Conservation (phyloP, 1,139 yeast species). For the Blastobotrys arbuscula region DNA sequence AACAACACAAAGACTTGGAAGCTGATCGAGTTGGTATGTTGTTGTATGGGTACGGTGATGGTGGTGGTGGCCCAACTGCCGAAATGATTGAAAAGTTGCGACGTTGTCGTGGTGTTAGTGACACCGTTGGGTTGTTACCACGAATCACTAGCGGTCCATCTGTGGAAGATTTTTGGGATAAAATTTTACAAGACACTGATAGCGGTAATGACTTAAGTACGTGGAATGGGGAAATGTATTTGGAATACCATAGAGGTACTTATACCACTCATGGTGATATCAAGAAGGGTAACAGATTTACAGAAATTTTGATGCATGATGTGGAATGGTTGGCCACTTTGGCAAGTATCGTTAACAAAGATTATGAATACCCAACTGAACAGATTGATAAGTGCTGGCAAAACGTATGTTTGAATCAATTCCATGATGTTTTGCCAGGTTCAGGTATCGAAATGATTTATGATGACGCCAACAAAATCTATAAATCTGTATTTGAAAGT, state of each 20-base stretch:
- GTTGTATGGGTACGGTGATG: conserved; percentile 91
- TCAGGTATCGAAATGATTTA: conserved; percentile 94
- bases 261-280: conserved; percentile 89
- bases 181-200: conserved; percentile 55
- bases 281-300: conserved; percentile 69
- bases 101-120: conserved; percentile 81
- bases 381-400: conserved; percentile 77
- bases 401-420: conserved; percentile 81
- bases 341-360: conserved; percentile 49
- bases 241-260: conserved; percentile 95
- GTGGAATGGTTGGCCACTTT: conserved; percentile 77
- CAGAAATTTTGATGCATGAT: conserved; percentile 79
- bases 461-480: conserved; percentile 85
- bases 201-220: conserved; percentile 66
- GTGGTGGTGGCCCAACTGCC: conserved; percentile 96
- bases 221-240: conserved; percentile 90
- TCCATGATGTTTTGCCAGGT: conserved; percentile 96
- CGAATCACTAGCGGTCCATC: conserved; percentile 70
- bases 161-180: conserved; percentile 73
- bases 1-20: conserved; percentile 77
- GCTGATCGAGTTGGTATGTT: conserved; percentile 70
- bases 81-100: conserved; percentile 91
- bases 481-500: conserved; percentile 49
- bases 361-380: conserved; percentile 64
- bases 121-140: conserved; percentile 73